Conservation (phyloP, 768 basidiomycete species). For the Psilocybe sp. region DNA sequence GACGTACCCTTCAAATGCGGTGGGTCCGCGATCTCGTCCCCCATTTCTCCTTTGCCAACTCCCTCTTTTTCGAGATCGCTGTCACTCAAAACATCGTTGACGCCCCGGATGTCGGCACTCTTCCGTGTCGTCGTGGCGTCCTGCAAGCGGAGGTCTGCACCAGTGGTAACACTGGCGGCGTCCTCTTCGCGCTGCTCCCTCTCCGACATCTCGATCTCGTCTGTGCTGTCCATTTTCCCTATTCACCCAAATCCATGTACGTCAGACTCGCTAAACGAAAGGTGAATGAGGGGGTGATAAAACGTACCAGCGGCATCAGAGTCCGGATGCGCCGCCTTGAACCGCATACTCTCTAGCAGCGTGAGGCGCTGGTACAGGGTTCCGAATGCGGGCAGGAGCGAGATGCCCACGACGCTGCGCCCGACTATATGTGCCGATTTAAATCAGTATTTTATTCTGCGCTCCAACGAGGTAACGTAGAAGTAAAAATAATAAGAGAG, state of each 20-base stretch:
- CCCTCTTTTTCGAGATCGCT: not conserved
- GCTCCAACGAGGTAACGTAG: too few species aligned
- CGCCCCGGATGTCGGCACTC: not conserved
- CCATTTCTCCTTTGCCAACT: not conserved
- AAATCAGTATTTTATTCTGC: too few species aligned
- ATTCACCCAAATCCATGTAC: too few species aligned
- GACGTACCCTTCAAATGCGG: constrained; percentile 50
- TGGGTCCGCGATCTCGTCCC: constrained; percentile 33
- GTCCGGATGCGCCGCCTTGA: constrained; percentile 28
- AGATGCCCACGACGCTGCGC: constrained; percentile 72
- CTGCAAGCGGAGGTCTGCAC: too few species aligned
- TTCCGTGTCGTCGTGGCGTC: too few species aligned
- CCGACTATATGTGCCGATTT: constrained; percentile 46
- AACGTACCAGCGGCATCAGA: constrained; percentile 31
- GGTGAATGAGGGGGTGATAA: constrained; percentile 71
- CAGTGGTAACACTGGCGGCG: too few species aligned
- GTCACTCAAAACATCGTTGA: too few species aligned
- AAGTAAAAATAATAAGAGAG: not conserved
- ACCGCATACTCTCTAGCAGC: constrained; percentile 66
- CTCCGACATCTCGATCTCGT: constrained; percentile 30
- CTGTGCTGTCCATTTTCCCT: constrained; percentile 10
- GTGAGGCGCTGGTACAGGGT: constrained; percentile 78
- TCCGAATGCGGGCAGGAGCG: constrained; percentile 70
- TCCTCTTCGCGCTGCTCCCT: constrained; percentile 12
- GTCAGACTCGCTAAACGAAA: constrained; percentile 47